Base-by-base conservation (phyloP, 768 basidiomycete genomes). In the Cystofilobasidium bisporidii region DNA sequence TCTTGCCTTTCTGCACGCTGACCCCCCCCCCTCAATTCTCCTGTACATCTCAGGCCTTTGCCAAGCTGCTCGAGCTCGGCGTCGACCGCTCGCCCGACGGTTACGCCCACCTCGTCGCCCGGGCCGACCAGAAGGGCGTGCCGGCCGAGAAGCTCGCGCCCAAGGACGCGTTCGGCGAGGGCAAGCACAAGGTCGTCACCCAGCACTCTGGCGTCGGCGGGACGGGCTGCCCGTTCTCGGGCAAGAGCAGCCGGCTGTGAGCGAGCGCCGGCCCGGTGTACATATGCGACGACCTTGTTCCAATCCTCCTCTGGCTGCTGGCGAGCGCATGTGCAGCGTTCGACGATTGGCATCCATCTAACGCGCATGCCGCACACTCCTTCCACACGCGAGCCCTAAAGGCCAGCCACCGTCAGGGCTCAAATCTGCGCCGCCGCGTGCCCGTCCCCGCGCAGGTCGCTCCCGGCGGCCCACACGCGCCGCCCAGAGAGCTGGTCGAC, bases 391-490 rank as follows among this genome's bases (percentile, higher is more conserved):
- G n/a, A n/a, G n/a, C n/a, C n/a, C n/a, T n/a, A n/a, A n/a, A n/a
- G n/a, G n/a, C 8, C 41, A 43, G 12, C 41, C 5, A 8, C 41
- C 18, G 41, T 17, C 41, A 36, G 36, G 6, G 43, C 15, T 48
- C 47, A 92, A 63, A 93, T 90, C 74, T 96, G 90, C 22, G 86
- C 84, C 24, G 83, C 84, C 41, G 91, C 93, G 73, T 90, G 87
- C 47, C 63, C 68, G n/a, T 65, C 92, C 22, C 83, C 88, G 41
- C 92, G 83, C 65, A 83, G 84, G 76, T 99, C 96, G 5, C 88
- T 91, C 9, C 93, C 94, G 28, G 89, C 94, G 0, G 89, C 92
- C 96, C 96, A 98, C 6, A 93, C 87, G n/a, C 82, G 79, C 75
- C 78, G 80, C 3, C 77, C 78, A 18, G 89, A 88, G 33, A 84